phyloP scores from a whole-genome alignment of 2,329 filamentous ascomycete genomes.

The Juglanconis oblonga region DNA sequence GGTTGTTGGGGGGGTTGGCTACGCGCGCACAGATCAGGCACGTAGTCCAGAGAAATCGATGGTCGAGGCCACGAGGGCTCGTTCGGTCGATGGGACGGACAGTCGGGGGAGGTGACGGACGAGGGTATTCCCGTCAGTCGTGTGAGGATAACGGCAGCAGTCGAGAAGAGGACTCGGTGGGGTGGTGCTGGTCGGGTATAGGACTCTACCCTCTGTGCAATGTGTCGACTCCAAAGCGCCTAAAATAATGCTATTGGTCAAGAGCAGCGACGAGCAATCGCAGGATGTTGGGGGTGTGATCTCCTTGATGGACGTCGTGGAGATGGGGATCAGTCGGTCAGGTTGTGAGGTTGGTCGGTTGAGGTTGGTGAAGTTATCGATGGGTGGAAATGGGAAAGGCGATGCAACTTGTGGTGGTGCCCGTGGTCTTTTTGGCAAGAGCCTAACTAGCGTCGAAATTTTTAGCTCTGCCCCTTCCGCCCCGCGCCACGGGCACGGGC shows the following conservation, averaged over 20 bases:
- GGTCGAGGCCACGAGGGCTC: neutral
- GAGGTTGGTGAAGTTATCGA: neutral
- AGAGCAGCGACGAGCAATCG: neutral
- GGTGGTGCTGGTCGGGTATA: neutral
- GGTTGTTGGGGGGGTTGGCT: slow-evolving; percentile 36
- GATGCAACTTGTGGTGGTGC: neutral
- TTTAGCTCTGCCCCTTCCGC: neutral
- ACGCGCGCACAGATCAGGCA: slow-evolving; percentile 40
- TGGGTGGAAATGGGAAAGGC: neutral
- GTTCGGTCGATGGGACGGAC: neutral
- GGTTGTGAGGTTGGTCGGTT: no score
- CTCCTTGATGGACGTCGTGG: neutral
- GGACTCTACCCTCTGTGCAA: neutral
- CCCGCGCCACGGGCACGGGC: neutral
- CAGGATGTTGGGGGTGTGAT: neutral
- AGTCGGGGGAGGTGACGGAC: neutral
- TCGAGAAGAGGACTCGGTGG: neutral
- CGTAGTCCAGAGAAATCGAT: slow-evolving; percentile 14
- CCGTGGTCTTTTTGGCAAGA: neutral
- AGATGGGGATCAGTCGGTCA: neutral
- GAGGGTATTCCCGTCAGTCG: neutral
- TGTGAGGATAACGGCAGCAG: neutral
- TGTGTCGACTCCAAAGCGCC: neutral
- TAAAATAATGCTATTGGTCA: neutral
- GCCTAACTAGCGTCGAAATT: slow-evolving; percentile 3